Evolutionary conservation across 768 basidiomycete genomes (phyloP), one percentile per base, ranked within the genome.

Genomic region (Pulveroboletus ravenelii): DNA sequence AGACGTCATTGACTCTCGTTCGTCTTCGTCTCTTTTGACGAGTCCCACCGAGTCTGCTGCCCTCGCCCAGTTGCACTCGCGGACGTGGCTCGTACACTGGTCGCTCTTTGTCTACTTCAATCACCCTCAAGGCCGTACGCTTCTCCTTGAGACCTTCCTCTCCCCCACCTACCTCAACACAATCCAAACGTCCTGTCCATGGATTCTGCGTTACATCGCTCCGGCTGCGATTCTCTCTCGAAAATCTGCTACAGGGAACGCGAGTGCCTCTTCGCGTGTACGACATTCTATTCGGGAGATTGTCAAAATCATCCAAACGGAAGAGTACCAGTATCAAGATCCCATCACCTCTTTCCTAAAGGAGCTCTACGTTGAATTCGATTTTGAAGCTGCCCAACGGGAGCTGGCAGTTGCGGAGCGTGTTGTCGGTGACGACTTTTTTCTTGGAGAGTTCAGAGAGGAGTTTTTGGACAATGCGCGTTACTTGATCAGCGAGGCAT

Each of bases 91-190:
- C 53, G 83, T 91, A 7, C 96, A 98, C 72, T 99, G 95, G 96
- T 90, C 88, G 1, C 83, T 99, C 43, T 98, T 97, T 69, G 93
- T 97, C 49, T 98, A 95, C 74, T 99, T 93, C 77, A 97, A 96
- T 74, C 91, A 97, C 70, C 84, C 85, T 0, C 83, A 93, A 60
- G 93, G 92, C 25, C 85, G 93, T 37, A 89, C 89, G 0, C 82
- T 91, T 15, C 84, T 98, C 50, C 85, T 99, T 59, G 96, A 98
- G 65, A 92, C 90, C 1, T 99, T 97, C 85, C 86, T 98, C 65
- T 80, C 89, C 17, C 94, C 94, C 2, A 89, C 89, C 1, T 98
- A 97, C 76, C 87, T 99, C 68, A 96, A 97, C 74, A 97, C 96
- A 12, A 94, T 98, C 67, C 96, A 98, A 69, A 96, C 94, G 0